Evolutionary conservation across 2,329 filamentous ascomycete genomes (phyloP).

Genomic region (Xylariaceae sp.): DNA sequence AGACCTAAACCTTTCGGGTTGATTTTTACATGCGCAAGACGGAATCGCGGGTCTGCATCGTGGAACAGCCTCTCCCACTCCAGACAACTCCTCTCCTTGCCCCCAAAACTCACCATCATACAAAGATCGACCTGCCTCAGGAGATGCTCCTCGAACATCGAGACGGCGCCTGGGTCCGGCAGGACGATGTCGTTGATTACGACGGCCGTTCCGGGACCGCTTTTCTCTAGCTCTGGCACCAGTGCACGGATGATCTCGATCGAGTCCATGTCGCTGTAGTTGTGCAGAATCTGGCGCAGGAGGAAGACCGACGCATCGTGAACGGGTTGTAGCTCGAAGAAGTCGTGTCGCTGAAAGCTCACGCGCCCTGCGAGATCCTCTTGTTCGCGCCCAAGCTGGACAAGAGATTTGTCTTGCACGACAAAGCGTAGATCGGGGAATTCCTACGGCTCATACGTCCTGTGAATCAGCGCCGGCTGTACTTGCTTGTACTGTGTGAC

Average conservation of each 20-base stretch:
- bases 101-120: slow-evolving; percentile 26
- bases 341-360: slow-evolving; percentile 11
- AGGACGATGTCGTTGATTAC: slow-evolving; percentile 31
- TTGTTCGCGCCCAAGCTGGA: slow-evolving; percentile 3
- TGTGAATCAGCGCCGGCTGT: too few species aligned
- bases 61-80: slow-evolving; percentile 21
- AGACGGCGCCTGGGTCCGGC: slow-evolving; percentile 20
- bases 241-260: slow-evolving; percentile 10
- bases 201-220: slow-evolving; percentile 22
- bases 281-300: slow-evolving; percentile 12
- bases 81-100: slow-evolving; percentile 21
- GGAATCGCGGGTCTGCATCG: slow-evolving; percentile 20
- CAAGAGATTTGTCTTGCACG: slow-evolving; percentile 11
- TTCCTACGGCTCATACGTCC: slow-evolving; percentile 7
- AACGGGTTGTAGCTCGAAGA: slow-evolving; percentile 12
- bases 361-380: slow-evolving; percentile 6
- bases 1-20: slow-evolving; percentile 9
- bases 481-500: too few species aligned
- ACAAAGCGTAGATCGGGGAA: slow-evolving; percentile 12
- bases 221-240: slow-evolving; percentile 16
- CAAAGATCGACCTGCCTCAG: slow-evolving; percentile 29
- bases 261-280: slow-evolving; percentile 7
- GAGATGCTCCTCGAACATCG: slow-evolving; percentile 20
- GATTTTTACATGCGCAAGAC: slow-evolving; percentile 7
- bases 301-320: slow-evolving; percentile 6